These are phyloP conservation scores for Vitis hybrid DNA, from an alignment of 177 flowering plant genomes.

Conservation along the genomic window DNA sequence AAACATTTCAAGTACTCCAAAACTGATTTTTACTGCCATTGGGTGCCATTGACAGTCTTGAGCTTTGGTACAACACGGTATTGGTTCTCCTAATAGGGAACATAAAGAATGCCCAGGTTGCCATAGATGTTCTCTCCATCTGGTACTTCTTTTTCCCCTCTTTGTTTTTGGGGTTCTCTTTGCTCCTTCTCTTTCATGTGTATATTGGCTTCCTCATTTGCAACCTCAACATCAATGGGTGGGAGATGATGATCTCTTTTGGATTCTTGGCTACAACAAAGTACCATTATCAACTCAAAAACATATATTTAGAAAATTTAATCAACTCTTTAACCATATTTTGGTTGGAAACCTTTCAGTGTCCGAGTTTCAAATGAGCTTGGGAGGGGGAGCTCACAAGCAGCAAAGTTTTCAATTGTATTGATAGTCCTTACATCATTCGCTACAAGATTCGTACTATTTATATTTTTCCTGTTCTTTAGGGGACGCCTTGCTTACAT, in stretches of 20 bases:
- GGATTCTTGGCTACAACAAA: constrained; percentile 65
- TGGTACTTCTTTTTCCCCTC: constrained; percentile 35
- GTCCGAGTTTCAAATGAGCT: no score
- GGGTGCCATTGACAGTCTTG: constrained; percentile 36
- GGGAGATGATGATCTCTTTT: constrained; percentile 73
- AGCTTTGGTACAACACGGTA: constrained; percentile 69
- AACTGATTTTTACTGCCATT: background rate
- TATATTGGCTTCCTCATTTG: background rate
- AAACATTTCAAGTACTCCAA: background rate
- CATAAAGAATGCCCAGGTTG: constrained; percentile 51
- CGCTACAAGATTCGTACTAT: no score
- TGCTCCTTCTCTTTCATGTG: no score
- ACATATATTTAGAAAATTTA: no score
- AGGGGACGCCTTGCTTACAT: no score
- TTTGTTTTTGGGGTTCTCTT: no score
- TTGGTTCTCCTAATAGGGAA: constrained; percentile 66
- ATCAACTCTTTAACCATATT: no score
- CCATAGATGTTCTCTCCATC: constrained; percentile 64
- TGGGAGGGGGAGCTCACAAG: no score
- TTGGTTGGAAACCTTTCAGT: no score
- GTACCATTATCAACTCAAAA: constrained; percentile 17
- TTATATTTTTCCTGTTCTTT: no score
- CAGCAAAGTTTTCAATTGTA: no score
- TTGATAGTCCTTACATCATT: no score
- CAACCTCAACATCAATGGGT: constrained; percentile 66